Percentiles rank a stretch among this genome's conserved stretches.
These are phyloP conservation scores for Pinguiococcus pyrenoidosus DNA, from an alignment of 108 stramenopile genomes.

Conservation along the genomic window DNA sequence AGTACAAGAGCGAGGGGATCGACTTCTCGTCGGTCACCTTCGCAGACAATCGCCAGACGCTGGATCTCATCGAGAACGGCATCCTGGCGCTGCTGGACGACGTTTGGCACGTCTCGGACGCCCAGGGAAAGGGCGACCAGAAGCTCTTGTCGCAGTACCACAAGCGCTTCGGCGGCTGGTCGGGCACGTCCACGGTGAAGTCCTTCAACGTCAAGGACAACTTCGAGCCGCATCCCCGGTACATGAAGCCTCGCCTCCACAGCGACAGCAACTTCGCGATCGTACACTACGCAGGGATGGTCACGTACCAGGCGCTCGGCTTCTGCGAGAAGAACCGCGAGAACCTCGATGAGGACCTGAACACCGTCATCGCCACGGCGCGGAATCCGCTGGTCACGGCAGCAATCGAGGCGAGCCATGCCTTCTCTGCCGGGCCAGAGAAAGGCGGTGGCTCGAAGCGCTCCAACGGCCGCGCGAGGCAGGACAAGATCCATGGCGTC, in stretches of 20 bases:
- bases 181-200: not conserved
- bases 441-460: no score
- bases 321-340: slow-evolving; percentile 26
- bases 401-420: no score
- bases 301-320: slow-evolving; percentile 7
- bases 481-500: no score
- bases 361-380: no score
- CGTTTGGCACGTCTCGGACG: not conserved
- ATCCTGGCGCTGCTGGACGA: not conserved
- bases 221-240: not conserved
- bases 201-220: not conserved
- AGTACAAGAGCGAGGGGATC: slow-evolving; percentile 11
- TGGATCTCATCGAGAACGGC: not conserved
- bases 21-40: not conserved
- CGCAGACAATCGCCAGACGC: not conserved
- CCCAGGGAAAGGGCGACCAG: not conserved
- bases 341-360: slow-evolving; percentile 6
- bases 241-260: not conserved
- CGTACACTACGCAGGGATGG: slow-evolving; percentile 26
- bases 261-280: slow-evolving; percentile 10
- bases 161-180: slow-evolving; percentile 1
- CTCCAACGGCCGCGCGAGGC: no score
- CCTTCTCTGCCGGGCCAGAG: no score
- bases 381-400: no score
- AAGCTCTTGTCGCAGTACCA: slow-evolving; percentile 3